Percentiles rank a stretch among this genome's conserved stretches.
Conservation (phyloP, 2,329 filamentous ascomycete genomes). For the Xylaria sp. region DNA sequence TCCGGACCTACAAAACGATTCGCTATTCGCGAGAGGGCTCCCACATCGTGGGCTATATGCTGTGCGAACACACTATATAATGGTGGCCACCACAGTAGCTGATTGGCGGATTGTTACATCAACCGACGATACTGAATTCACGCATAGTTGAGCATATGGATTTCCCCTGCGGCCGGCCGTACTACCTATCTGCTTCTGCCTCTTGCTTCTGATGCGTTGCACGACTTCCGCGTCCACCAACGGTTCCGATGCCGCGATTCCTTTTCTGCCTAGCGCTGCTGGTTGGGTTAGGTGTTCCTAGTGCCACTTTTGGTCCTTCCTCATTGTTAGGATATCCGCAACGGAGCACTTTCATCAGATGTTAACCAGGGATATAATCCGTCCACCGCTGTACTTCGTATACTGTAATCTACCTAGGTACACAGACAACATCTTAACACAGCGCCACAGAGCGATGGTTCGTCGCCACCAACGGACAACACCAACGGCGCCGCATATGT, state of each 20-base stretch:
- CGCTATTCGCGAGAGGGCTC: conserved; percentile 10
- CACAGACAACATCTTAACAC: neutral
- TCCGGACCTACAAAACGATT: conserved; percentile 15
- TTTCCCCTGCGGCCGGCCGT: conserved; percentile 22
- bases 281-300: conserved; percentile 20
- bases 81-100: conserved; percentile 5
- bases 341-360: neutral
- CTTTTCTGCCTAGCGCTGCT: conserved; percentile 9
- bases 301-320: neutral
- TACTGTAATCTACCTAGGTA: neutral
- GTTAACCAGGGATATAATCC: conserved; percentile 8
- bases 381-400: neutral
- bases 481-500: neutral
- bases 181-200: too few species aligned
- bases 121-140: conserved; percentile 9
- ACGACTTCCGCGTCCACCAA: conserved; percentile 13
- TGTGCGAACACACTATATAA: conserved; percentile 18
- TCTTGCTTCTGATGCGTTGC: conserved; percentile 13
- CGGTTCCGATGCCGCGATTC: conserved; percentile 21
- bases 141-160: conserved; percentile 27
- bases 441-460: neutral
- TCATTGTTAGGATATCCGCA: neutral
- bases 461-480: conserved; percentile 19
- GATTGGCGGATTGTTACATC: conserved; percentile 31
- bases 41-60: conserved; percentile 10